Base-by-base conservation (phyloP, 495 filamentous ascomycete species). In the Talaromyces nanjingensis region DNA sequence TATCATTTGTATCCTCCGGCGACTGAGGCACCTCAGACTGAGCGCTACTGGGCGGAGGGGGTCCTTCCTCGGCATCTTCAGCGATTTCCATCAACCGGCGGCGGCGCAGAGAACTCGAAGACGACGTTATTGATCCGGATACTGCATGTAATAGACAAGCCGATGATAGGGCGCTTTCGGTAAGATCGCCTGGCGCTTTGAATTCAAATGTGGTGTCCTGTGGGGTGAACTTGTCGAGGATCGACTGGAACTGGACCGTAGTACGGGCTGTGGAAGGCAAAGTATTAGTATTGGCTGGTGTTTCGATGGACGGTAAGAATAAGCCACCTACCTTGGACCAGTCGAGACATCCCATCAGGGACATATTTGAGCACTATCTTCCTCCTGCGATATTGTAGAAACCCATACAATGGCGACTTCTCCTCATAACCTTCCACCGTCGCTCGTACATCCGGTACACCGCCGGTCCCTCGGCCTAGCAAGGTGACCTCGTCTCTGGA, bases 301-400 rank as follows among this genome's bases (percentile, higher is more conserved):
- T 49, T 52, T 6, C 39, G 31, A 53, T 65, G 37, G 34, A 63
- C 18, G 47, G 18, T 11, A 58, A 62, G 45, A 62, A 52, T 59
- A 42, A 27, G 47, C 63, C 59, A 67, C 83, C 67, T 75, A 97
- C 94, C 94, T 89, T 94, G 89, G 25, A 98, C 75, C 59, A 98
- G 80, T 64, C 94, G 84, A 60, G 93, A 97, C 58, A 92, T 89
- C 37, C 88, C 91, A 66, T 96, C 90, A 2, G 96, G 96, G 60
- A 96, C 79, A 70, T 92, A 97, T 72, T 93, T 96, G 69, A 98
- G 83, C 53, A 98, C 77, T 60, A 98, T 89, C 76, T 92, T 97
- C 68, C 91, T 85, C 67, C 93, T 86, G 25, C 94, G 84, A 70
- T 97, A 98, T 62, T 90, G 85, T 60, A 98, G 76, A 65, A 97